These are phyloP conservation scores for Solanum paucissectum DNA, from an alignment of 257 asterid genomes.

Conservation along the genomic window DNA sequence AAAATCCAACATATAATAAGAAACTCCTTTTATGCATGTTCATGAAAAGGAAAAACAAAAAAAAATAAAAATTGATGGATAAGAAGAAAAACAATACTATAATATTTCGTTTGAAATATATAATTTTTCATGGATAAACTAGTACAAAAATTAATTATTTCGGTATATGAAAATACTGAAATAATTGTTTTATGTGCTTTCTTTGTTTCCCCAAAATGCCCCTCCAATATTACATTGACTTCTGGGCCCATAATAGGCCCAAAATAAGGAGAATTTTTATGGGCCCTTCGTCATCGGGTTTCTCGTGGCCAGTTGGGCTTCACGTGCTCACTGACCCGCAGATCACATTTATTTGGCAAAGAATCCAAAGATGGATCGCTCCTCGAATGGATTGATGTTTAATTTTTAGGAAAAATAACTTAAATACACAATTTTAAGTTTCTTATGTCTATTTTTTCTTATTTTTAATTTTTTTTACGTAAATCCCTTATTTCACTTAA, in stretches of 20 bases:
- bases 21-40: neutral
- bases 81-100: neutral
- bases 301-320: neutral
- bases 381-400: neutral
- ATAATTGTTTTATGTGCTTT: neutral
- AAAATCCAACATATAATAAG: neutral
- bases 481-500: no score
- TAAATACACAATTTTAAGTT: no score
- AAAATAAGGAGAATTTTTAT: neutral
- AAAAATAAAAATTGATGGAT: neutral
- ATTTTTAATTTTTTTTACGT: no score
- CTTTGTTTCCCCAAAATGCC: neutral
- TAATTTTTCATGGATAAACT: neutral
- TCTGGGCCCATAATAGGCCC: neutral
- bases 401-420: no score
- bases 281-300: neutral
- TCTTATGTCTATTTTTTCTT: no score
- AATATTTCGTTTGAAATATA: neutral
- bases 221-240: neutral
- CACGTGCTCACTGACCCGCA: neutral
- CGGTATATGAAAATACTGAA: neutral
- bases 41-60: neutral
- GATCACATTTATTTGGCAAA: neutral
- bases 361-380: neutral
- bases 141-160: neutral